phyloP scores from a whole-genome alignment of 768 basidiomycete species.

The Dioszegia aurantiaca region DNA sequence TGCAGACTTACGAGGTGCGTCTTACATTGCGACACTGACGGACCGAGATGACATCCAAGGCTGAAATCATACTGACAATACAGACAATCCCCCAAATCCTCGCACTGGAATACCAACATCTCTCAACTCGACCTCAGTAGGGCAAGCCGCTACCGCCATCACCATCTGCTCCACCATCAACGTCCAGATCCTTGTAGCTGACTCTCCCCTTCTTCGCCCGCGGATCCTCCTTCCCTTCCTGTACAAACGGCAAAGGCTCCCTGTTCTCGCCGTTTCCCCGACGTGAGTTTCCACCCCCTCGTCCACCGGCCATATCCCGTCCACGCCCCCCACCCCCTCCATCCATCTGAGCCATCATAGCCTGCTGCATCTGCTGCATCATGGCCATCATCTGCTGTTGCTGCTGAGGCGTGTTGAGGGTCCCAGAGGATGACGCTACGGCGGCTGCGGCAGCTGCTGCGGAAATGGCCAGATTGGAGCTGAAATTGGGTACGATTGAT shows the following conservation, averaged over 20 bases:
- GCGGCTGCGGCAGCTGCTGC: too few species aligned
- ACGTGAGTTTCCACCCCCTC: too few species aligned
- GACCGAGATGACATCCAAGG: too few species aligned
- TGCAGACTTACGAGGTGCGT: too few species aligned
- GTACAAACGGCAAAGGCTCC: conserved; percentile 72
- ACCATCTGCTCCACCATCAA: conserved; percentile 71
- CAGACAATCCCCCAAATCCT: too few species aligned
- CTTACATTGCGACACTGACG: too few species aligned
- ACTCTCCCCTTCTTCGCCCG: conserved; percentile 83
- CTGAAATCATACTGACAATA: too few species aligned
- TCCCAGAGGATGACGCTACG: neutral
- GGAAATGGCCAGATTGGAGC: too few species aligned
- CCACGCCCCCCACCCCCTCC: conserved; percentile 58
- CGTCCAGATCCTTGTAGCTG: conserved; percentile 93
- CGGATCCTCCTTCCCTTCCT: conserved; percentile 84
- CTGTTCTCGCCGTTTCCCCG: too few species aligned
- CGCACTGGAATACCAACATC: too few species aligned
- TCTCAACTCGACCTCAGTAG: conserved; percentile 22
- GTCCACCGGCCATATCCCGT: conserved; percentile 66
- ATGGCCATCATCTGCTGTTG: conserved; percentile 44
- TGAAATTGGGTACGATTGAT: neutral
- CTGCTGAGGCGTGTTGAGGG: conserved; percentile 12
- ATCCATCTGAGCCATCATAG: conserved; percentile 40
- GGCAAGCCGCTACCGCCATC: conserved; percentile 51
- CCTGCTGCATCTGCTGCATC: conserved; percentile 52